Percentiles rank a stretch among this genome's conserved stretches.
phyloP scores from a whole-genome alignment of 495 filamentous ascomycete species.

The Penicillium angulare region DNA sequence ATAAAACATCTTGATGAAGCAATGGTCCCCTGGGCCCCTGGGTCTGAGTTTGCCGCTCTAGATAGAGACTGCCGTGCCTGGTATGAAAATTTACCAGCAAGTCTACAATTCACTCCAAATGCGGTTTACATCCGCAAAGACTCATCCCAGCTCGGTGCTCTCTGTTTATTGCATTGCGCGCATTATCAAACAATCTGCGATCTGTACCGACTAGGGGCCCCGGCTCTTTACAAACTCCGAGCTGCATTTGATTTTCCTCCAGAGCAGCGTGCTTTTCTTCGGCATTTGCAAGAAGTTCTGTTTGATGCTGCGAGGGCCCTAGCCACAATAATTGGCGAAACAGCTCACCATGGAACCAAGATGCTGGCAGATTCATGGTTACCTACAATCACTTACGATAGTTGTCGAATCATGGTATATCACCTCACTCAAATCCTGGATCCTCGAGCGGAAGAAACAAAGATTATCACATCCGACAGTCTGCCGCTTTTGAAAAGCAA shows the following conservation, averaged over 20 bases:
- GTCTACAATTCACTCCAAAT: constrained; percentile 24
- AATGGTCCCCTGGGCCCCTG: constrained; percentile 27
- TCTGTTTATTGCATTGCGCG: constrained; percentile 29
- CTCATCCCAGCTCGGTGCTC: constrained; percentile 28
- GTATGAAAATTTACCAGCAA: constrained; percentile 29
- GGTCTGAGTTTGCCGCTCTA: constrained; percentile 27
- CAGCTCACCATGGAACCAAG: constrained; percentile 20
- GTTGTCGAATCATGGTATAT: constrained; percentile 34
- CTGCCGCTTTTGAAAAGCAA: constrained; percentile 28
- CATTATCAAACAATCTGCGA: constrained; percentile 35
- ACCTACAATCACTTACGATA: constrained; percentile 34
- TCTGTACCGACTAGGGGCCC: constrained; percentile 31
- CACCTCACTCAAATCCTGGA: constrained; percentile 33
- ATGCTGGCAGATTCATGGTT: constrained; percentile 35
- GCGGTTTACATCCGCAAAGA: constrained; percentile 35
- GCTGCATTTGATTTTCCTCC: constrained; percentile 31
- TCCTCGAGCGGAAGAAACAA: constrained; percentile 19
- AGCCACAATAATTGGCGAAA: constrained; percentile 29
- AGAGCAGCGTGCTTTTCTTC: constrained; percentile 24
- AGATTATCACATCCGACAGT: constrained; percentile 16
- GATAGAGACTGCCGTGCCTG: constrained; percentile 26
- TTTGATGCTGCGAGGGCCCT: constrained; percentile 27
- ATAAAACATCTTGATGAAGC: constrained; percentile 33
- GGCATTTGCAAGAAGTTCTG: constrained; percentile 21
- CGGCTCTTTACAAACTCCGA: constrained; percentile 30